A percentile compares a stretch with the other conserved stretches of the same genome.
phyloP scores from a whole-genome alignment of 495 filamentous ascomycete genomes.

The Penicillium odoratum region DNA sequence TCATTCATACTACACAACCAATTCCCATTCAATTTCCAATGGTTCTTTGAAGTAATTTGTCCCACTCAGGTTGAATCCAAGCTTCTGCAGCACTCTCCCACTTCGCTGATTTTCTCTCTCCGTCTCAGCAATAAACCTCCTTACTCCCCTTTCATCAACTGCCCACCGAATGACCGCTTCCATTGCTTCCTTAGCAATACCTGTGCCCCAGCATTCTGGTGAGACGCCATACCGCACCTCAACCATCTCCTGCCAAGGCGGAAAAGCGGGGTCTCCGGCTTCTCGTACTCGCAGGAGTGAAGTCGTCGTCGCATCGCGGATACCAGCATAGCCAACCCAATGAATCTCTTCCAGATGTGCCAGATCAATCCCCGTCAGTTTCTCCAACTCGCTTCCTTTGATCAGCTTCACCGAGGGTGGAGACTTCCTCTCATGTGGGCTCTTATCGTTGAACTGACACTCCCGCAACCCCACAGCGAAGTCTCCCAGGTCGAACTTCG shows the following conservation, averaged over 20 bases:
- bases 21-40: slow-evolving; percentile 26
- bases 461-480: slow-evolving; percentile 23
- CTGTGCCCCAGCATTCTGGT: slow-evolving; percentile 22
- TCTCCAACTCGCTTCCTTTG: slow-evolving; percentile 1
- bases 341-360: slow-evolving; percentile 8
- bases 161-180: slow-evolving; percentile 25
- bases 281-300: slow-evolving; percentile 19
- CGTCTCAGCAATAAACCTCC: slow-evolving; percentile 31
- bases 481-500: slow-evolving; percentile 19
- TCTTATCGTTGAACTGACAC: not conserved
- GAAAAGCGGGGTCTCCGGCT: slow-evolving; percentile 14
- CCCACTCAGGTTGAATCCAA: slow-evolving; percentile 21
- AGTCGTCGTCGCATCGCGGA: slow-evolving; percentile 29
- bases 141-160: slow-evolving; percentile 18
- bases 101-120: slow-evolving; percentile 25
- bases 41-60: slow-evolving; percentile 35
- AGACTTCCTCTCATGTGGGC: no score
- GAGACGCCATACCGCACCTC: slow-evolving; percentile 28
- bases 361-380: not conserved
- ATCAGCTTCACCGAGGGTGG: not conserved
- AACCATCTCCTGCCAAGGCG: slow-evolving; percentile 30
- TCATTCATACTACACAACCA: not conserved
- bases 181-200: slow-evolving; percentile 25
- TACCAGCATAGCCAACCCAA: slow-evolving; percentile 31
- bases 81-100: slow-evolving; percentile 23